phyloP scores from a whole-genome alignment of 2,329 filamentous ascomycete species.

The Fusarium nisikadoi region DNA sequence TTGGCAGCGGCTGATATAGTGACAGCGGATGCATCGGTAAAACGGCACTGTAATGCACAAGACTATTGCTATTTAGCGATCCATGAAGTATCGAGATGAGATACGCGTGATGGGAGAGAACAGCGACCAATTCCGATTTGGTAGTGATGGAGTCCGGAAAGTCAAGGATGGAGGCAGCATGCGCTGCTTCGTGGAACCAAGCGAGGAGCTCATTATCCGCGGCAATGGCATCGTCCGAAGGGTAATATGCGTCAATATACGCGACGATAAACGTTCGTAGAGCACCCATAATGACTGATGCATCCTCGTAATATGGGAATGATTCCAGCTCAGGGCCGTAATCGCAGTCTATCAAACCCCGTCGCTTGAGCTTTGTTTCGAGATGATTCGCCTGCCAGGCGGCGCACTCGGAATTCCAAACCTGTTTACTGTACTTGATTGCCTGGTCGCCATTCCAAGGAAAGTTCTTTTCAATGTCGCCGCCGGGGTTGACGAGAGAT shows the following conservation, averaged over 20 bases:
- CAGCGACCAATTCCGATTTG: neutral
- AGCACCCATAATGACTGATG: accelerated
- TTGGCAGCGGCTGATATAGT: neutral
- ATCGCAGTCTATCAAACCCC: neutral
- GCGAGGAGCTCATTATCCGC: neutral
- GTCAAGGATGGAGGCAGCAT: neutral
- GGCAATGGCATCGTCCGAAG: neutral
- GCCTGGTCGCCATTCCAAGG: neutral
- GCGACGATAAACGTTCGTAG: neutral
- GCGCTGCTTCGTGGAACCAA: neutral
- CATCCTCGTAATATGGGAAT: neutral
- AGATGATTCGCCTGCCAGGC: neutral
- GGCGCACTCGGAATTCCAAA: neutral
- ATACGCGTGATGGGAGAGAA: neutral
- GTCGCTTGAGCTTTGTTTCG: neutral
- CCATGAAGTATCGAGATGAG: neutral
- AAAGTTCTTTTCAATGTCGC: neutral
- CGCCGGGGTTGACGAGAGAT: neutral
- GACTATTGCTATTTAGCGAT: neutral
- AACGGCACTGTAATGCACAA: neutral
- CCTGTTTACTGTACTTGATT: neutral
- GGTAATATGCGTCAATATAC: neutral
- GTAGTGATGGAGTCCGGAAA: accelerated
- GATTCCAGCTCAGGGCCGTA: neutral
- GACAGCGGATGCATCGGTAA: neutral